These are phyloP conservation scores for Erythrophleum ivorense DNA, from an alignment of 331 rosid species.

Conservation along the genomic window DNA sequence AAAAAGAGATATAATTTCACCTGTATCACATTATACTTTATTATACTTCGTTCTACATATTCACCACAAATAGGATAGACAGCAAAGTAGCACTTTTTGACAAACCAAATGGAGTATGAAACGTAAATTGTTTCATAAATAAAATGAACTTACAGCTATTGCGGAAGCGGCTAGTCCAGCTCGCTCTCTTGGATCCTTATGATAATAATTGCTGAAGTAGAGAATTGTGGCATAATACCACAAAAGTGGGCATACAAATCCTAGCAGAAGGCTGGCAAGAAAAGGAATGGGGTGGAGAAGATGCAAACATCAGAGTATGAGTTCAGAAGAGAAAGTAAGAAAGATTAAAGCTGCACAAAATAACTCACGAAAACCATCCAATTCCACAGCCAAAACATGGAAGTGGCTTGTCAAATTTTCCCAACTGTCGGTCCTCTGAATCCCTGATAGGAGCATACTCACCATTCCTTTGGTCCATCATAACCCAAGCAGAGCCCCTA, in stretches of 20 bases:
- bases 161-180: constrained; percentile 98
- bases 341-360: constrained; percentile 17
- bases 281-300: constrained; percentile 20
- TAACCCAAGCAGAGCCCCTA: constrained; percentile 53
- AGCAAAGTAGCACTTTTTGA: constrained; percentile 23
- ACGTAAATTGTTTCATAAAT: constrained; percentile 17
- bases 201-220: constrained; percentile 81
- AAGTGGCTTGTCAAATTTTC: constrained; percentile 65
- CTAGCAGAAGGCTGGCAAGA: constrained; percentile 73
- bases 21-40: neutral
- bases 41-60: neutral
- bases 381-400: constrained; percentile 67
- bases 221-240: constrained; percentile 93
- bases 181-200: constrained; percentile 91
- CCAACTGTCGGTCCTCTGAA: constrained; percentile 45
- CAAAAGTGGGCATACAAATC: constrained; percentile 75
- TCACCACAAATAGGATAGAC: neutral
- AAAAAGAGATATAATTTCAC: constrained; percentile 13
- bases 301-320: constrained; percentile 25
- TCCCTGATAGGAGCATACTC: constrained; percentile 43
- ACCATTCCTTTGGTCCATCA: constrained; percentile 37
- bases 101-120: neutral
- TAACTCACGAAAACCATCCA: constrained; percentile 69
- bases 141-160: constrained; percentile 67
- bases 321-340: constrained; percentile 28